Evolutionary conservation across 371 early-diverging fungal genomes (phyloP).

Genomic region (Nematocida sp.): DNA sequence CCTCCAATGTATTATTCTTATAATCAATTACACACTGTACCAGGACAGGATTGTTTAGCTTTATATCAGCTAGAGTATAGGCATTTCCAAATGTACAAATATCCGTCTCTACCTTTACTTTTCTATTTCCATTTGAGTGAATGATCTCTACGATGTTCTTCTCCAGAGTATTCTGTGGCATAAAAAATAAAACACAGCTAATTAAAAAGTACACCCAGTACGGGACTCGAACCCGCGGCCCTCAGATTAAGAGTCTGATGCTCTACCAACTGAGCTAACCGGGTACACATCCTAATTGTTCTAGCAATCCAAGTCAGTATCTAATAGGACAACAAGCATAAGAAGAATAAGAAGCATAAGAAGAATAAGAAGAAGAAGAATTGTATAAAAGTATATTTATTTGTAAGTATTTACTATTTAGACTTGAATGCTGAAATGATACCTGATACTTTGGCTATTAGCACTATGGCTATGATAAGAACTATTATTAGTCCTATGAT

Average conservation of each 20-base stretch:
- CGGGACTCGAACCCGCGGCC: constrained; percentile 88
- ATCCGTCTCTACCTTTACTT: neutral
- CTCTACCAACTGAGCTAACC: constrained; percentile 91
- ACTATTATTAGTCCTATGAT: constrained; percentile 45
- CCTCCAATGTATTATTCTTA: neutral
- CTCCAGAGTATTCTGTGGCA: neutral
- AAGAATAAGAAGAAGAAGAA: too few species aligned
- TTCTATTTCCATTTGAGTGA: neutral
- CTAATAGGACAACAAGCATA: neutral
- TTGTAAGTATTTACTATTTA: too few species aligned
- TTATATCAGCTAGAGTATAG: constrained; percentile 1
- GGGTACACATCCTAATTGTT: constrained; percentile 64
- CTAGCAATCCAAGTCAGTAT: neutral
- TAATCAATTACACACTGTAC: constrained; percentile 1
- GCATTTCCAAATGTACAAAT: constrained; percentile 8
- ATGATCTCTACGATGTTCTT: constrained; percentile 21
- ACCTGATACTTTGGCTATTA: neutral
- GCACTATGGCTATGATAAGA: neutral
- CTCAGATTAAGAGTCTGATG: constrained; percentile 89
- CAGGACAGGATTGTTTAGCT: neutral
- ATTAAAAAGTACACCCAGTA: constrained; percentile 67
- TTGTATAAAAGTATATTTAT: too few species aligned
- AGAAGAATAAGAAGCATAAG: neutral
- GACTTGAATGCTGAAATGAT: neutral
- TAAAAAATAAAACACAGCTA: constrained; percentile 19